Percentiles rank a stretch among this genome's conserved stretches.
Evolutionary conservation across 352 stramenopile genomes (phyloP).

Genomic region (Globisporangium rhizosaccharum): DNA sequence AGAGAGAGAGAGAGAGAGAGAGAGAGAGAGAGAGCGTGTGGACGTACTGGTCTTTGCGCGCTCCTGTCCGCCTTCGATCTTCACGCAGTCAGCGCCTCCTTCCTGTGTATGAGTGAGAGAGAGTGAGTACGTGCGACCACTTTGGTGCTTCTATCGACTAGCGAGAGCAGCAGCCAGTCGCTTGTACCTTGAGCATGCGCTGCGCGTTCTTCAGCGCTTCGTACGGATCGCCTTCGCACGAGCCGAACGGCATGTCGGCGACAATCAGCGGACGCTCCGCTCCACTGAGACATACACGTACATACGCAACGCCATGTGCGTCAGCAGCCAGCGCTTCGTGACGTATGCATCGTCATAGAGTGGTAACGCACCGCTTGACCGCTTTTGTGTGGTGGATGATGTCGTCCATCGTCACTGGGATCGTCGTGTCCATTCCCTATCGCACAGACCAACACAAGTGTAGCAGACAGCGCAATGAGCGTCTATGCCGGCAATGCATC

Average conservation of each 20-base stretch:
- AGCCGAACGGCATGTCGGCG: conserved; percentile 98
- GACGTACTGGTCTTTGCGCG: conserved; percentile 60
- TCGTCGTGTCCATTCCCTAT: conserved; percentile 82
- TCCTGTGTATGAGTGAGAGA: conserved; percentile 59
- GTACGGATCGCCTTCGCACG: conserved; percentile 90
- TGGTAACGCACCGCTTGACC: conserved; percentile 80
- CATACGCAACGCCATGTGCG: conserved; percentile 6
- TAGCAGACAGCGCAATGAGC: neutral
- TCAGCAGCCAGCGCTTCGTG: neutral
- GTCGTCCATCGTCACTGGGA: conserved; percentile 96
- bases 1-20: too few species aligned
- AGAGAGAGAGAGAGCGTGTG: neutral
- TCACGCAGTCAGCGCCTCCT: conserved; percentile 96
- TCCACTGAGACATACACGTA: conserved; percentile 27
- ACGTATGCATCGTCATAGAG: neutral
- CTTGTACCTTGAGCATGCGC: conserved; percentile 84
- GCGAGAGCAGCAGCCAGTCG: neutral
- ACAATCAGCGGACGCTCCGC: conserved; percentile 90
- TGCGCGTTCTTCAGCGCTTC: conserved; percentile 95
- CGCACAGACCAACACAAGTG: conserved; percentile 11
- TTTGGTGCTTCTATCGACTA: neutral
- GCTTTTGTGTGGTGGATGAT: conserved; percentile 98
- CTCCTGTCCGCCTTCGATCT: conserved; percentile 95
- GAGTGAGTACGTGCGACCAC: neutral
- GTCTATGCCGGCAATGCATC: conserved; percentile 5